Evolutionary conservation across 2,329 filamentous ascomycete genomes (phyloP), one percentile per base, ranked within the genome.

Genomic region (Colletotrichum truncatum): DNA sequence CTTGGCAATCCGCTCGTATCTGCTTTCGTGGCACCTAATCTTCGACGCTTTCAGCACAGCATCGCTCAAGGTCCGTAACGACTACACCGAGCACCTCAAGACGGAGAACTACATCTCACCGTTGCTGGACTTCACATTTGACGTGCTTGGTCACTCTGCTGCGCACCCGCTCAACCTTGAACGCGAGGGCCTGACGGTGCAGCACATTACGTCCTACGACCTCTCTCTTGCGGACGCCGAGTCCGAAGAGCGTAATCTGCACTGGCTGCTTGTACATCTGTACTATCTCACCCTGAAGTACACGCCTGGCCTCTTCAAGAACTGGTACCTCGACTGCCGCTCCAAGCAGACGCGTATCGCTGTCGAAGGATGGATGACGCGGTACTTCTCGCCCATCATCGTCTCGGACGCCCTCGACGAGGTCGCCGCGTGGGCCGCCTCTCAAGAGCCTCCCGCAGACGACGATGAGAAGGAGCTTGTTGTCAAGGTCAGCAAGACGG

Each of bases 21-120:
- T 99, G 3, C 82, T 97, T 26, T 92, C 93, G 10, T 99, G 96
- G 96, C 88, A 93, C 68, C 83, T 98, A 1, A 85, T 98, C 0
- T 98, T 97, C 73, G 93, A 97, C 70, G 91, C 95, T 45, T 97
- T 95, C 73, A 82, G 84, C 16, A 88, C 89, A 18, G 89, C 94
- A 11, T 93, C 94, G 0, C 91, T 92, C 76, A 93, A 93, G 71
- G 89, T 98, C 14, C 92, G 93, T 70, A 88, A 87, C 64, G 90
- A 94, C 72, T 98, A 98, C 72, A 87, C 89, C 0, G 87, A 93
- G 23, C 88, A 92, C 64, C 85, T 99, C 60, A 96, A 94, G 74
- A 86, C 91, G 25, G 89, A 90, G 12, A 86, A 89, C 10, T 90
- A 90, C 60, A 79, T 97, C 1, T 78, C 81, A 0, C 88, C 90